Evolutionary conservation across 306 rosid species (phyloP).

Genomic region (Argentina anserina): DNA sequence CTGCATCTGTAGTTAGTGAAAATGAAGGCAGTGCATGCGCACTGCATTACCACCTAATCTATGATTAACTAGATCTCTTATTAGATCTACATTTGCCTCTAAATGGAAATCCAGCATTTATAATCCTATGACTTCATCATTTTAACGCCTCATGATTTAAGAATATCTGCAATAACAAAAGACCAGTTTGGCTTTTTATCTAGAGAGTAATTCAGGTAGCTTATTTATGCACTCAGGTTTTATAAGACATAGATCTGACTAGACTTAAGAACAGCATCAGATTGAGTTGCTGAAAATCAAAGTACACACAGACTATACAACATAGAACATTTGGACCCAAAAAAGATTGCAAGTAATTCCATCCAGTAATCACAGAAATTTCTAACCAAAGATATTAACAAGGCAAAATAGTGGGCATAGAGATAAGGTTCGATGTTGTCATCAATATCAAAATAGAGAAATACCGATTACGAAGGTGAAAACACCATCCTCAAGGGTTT

Average conservation of each 20-base stretch:
- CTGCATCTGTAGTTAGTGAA: constrained; percentile 97
- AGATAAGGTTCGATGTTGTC: constrained; percentile 1
- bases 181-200: constrained; percentile 13
- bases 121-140: constrained; percentile 33
- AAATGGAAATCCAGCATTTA: constrained; percentile 41
- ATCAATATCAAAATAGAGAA: constrained; percentile 18
- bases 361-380: constrained; percentile 27
- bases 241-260: constrained; percentile 19
- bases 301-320: constrained; percentile 12
- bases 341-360: constrained; percentile 34
- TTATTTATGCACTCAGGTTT: constrained; percentile 20
- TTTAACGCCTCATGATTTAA: constrained; percentile 26
- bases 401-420: not conserved
- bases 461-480: constrained; percentile 94
- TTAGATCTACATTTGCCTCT: constrained; percentile 36
- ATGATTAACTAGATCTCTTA: constrained; percentile 57
- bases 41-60: constrained; percentile 78
- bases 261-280: constrained; percentile 6
- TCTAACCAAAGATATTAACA: constrained; percentile 15
- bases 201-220: constrained; percentile 20
- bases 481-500: constrained; percentile 85
- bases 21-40: constrained; percentile 86
- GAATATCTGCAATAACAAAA: constrained; percentile 17
- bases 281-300: constrained; percentile 5
- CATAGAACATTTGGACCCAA: constrained; percentile 17